Base-by-base conservation (phyloP, 805 yeast genomes). In the Komagataella pseudopastoris region DNA sequence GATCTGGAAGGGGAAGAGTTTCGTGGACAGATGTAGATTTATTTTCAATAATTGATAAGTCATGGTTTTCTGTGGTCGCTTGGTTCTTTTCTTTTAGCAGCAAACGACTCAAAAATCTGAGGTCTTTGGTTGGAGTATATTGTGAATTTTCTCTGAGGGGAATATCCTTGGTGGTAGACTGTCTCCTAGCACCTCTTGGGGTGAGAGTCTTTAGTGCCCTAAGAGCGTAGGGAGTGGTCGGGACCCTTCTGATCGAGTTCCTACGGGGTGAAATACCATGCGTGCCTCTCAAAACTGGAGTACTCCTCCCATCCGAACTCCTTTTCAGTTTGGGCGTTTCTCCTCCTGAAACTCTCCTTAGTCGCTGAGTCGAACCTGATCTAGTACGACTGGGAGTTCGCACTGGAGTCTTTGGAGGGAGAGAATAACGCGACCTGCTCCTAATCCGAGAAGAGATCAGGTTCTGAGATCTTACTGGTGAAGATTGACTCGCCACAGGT, bases 91-190 rank as follows among this genome's bases (percentile, higher is more conserved):
- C 64, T 22, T 52, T 45, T 4, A 60, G 55, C 14, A 67, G 56
- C n/a, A 67, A 52, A 51, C 63, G 56, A 6, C 68, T 68, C 12
- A 67, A 54, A 48, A 58, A 18, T 54, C 58, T 44, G 48, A 67
- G 54, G 51, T 67, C 71, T 16, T 54, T 56, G 10, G 61, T 48
- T 2, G 71, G 71, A 6, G 69, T 63, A 46, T 66, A 67, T 10
- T 64, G 50, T 22, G 46, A 45, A 17, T 30, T 45, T 39, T 16
- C 49, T n/a, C 23, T 49, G 8, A 16, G 36, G 50, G 45, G 46
- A 39, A n/a, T 30, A 10, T 8, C 39, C 8, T 14, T 30, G 14
- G 39, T 14, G 10, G 39, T 14, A 30, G 39, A 30, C 8, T 30
- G 39, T 30, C 12, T 18, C 14, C 45, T 47, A n/a, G 16, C 20